These are phyloP conservation scores for Neotropicomus parvogracilis DNA, from an alignment of 1,284 basidiomycete species.

Conservation along the genomic window DNA sequence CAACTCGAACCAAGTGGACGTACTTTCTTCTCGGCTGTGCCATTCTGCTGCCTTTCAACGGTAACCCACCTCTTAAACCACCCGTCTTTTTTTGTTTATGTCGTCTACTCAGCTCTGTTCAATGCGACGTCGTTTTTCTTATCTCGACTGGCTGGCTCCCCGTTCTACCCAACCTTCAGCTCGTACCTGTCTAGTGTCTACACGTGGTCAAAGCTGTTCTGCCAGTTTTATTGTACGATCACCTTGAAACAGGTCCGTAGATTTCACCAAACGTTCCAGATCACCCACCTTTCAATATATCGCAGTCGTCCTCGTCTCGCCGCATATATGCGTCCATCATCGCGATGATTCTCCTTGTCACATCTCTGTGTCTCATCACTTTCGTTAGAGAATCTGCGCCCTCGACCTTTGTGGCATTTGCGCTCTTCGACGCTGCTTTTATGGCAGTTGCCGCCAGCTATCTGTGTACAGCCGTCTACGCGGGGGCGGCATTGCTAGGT, in stretches of 20 bases:
- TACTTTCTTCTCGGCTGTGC: not conserved
- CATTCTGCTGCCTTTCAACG: not conserved
- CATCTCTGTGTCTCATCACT: constrained; percentile 59
- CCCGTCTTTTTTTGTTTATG: not conserved
- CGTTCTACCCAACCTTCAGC: not conserved
- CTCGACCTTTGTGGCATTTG: constrained; percentile 58
- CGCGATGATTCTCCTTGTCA: constrained; percentile 46
- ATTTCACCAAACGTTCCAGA: not conserved
- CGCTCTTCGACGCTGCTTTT: constrained; percentile 52
- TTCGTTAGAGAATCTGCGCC: constrained; percentile 47
- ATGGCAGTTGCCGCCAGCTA: constrained; percentile 63
- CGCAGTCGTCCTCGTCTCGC: constrained; percentile 45
- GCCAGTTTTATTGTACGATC: not conserved
- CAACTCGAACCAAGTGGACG: not conserved
- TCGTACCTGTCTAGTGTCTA: not conserved
- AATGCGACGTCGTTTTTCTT: constrained; percentile 1
- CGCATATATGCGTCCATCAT: constrained; percentile 44
- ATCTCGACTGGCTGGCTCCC: not conserved
- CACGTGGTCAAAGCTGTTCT: not conserved
- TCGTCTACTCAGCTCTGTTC: not conserved
- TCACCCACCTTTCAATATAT: not conserved
- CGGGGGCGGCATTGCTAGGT: constrained; percentile 71
- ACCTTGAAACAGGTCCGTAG: constrained; percentile 2
- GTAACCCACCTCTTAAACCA: not conserved
- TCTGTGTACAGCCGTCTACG: constrained; percentile 65